Conservation (phyloP, 495 filamentous ascomycete species). For the Aspergillus wentii region DNA sequence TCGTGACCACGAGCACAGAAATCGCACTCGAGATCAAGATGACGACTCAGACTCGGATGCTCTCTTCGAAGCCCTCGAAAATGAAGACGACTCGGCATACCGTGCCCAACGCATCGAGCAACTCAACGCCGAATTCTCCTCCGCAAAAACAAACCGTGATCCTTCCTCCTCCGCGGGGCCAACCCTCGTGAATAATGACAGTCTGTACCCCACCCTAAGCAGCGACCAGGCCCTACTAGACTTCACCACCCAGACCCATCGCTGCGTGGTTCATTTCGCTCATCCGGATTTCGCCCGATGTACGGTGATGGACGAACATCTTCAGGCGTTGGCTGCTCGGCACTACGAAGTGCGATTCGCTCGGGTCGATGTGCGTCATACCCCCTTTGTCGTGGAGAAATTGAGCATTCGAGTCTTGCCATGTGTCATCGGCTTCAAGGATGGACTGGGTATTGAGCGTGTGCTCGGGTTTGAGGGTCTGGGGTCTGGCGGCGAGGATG, state of each 20-base stretch:
- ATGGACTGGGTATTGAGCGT: conserved; percentile 61
- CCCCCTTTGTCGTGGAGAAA: conserved; percentile 67
- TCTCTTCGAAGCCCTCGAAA: conserved; percentile 65
- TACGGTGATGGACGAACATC: conserved; percentile 60
- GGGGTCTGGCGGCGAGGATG: conserved; percentile 49
- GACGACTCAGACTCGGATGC: conserved; percentile 64
- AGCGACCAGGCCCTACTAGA: conserved; percentile 65
- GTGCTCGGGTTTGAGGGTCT: conserved; percentile 74
- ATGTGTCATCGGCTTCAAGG: conserved; percentile 69
- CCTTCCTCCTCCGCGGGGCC: conserved; percentile 16
- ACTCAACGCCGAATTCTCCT: conserved; percentile 58
- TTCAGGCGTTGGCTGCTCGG: conserved; percentile 54
- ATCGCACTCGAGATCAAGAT: conserved; percentile 11
- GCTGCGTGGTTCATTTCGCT: conserved; percentile 70
- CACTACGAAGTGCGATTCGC: conserved; percentile 69
- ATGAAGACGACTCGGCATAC: conserved; percentile 57
- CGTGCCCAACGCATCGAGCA: conserved; percentile 68
- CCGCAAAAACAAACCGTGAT: conserved; percentile 32
- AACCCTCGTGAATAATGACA: conserved; percentile 27
- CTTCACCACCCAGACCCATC: conserved; percentile 59
- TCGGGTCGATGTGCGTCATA: conserved; percentile 65
- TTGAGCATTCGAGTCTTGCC: conserved; percentile 66
- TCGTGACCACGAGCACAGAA: neutral
- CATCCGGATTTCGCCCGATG: conserved; percentile 73
- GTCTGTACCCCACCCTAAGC: conserved; percentile 53